These are phyloP conservation scores for Penicillium argentinense DNA, from an alignment of 495 filamentous ascomycete genomes.

Conservation along the genomic window DNA sequence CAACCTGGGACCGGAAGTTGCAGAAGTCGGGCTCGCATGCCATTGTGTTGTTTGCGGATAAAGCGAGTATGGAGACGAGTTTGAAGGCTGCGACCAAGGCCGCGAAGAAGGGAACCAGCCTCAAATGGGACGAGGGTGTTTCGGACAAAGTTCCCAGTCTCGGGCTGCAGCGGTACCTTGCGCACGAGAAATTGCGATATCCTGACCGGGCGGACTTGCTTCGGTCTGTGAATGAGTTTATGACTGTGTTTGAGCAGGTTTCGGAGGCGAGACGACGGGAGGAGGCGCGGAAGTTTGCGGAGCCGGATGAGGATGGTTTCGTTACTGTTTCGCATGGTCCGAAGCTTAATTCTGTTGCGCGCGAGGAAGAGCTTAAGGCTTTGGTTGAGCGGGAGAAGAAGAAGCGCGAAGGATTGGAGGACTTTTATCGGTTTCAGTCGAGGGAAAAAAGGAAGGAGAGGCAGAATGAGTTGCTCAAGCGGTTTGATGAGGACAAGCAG, in stretches of 20 bases:
- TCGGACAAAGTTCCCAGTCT: conserved; percentile 51
- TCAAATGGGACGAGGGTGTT: conserved; percentile 65
- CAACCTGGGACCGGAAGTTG: conserved; percentile 73
- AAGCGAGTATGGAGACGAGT: conserved; percentile 66
- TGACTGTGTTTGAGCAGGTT: conserved; percentile 65
- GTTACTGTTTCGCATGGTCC: conserved; percentile 81
- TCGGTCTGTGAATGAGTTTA: conserved; percentile 74
- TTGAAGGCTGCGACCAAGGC: conserved; percentile 69
- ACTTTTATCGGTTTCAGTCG: conserved; percentile 94
- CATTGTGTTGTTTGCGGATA: conserved; percentile 80
- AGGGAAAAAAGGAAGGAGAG: conserved; percentile 85
- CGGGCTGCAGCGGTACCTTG: conserved; percentile 61
- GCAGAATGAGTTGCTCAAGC: conserved; percentile 61
- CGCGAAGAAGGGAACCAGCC: conserved; percentile 46
- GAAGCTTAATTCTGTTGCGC: conserved; percentile 68
- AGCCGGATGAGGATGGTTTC: conserved; percentile 94
- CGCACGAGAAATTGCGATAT: conserved; percentile 63
- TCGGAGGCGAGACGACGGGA: conserved; percentile 65
- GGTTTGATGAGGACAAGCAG: conserved; percentile 56
- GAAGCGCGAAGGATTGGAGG: conserved; percentile 62
- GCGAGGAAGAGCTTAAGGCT: conserved; percentile 71
- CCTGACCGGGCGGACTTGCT: conserved; percentile 65
- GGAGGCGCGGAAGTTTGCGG: conserved; percentile 62
- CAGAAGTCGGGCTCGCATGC: conserved; percentile 73
- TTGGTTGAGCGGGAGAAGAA: conserved; percentile 73